Base-by-base conservation (phyloP, 1,139 yeast species). In the Yamadazyma spencermartinsiae region DNA sequence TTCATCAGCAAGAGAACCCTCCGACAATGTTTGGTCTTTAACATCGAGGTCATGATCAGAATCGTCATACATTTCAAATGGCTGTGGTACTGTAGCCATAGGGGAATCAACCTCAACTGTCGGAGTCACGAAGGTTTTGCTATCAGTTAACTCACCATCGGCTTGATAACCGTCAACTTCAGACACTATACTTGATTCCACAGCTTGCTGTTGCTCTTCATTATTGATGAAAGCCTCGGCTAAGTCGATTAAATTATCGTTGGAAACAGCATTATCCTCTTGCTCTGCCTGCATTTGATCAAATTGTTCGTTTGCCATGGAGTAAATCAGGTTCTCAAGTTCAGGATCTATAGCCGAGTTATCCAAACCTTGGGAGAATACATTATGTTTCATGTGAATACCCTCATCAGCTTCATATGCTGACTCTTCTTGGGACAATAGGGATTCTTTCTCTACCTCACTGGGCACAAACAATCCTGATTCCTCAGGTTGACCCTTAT, bases 1-100 rank as follows among this genome's bases (percentile, higher is more conserved):
- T 19, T 30, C 33, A 18, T 61, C 66, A 2, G 65, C 65, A 33
- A 58, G 41, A 1, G 64, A 57, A 2, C 58, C 65, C 26, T 60
- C 65, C 1, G 64, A 51, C n/a, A 48, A 25, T 32, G 46, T 46
- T 26, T 50, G 59, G n/a, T 56, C 58, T 10, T 39, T 37, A 35
- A 39, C 42, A 28, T 35, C 37, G 12, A 26, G 32, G 19, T 34
- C 42, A 30, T 16, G 40, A 11, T 37, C 36, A 8, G 34, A 17
- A 4, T 12, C 25, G n/a, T 11, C 21, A 23, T 20, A n/a, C 20
- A 32, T 40, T 11, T 46, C 45, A 32, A 48, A 48, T 2, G 49
- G 42, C 33, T 37, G 44, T 14, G 45, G 51, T 3, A 44, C 17
- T 14, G 48, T 47, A 4, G 48, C 48, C 33, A 39, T 38, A 2